phyloP scores from a whole-genome alignment of 176 grass and related monocot genomes.

The bread wheat (Triticum aestivum) region IWGSC_CS_RefSeq_v2.1 NC_057811.1:50068999-50069498 shows the following conservation, averaged over 20 bases:
- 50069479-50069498: neutral
- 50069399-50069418: neutral
- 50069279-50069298: neutral
- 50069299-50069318: neutral
- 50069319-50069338: neutral
- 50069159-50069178: conserved; percentile 75
- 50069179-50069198: conserved; percentile 56
- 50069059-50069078: conserved; percentile 80
- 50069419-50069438: conserved; percentile 18
- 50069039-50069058: conserved; percentile 58
- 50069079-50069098: conserved; percentile 53
- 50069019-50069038: conserved; percentile 49
- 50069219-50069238: neutral
- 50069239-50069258: neutral
- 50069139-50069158: conserved; percentile 88
- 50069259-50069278: neutral
- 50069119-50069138: conserved; percentile 92
- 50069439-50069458: neutral
- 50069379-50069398: neutral
- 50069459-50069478: conserved; percentile 26
- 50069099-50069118: conserved; percentile 63
- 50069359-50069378: neutral
- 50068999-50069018: conserved; percentile 66
- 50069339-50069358: neutral
- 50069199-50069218: conserved; percentile 12